phyloP scores from a whole-genome alignment of 192 early-diverging fungal species.

The Funneliformis geosporum region DNA sequence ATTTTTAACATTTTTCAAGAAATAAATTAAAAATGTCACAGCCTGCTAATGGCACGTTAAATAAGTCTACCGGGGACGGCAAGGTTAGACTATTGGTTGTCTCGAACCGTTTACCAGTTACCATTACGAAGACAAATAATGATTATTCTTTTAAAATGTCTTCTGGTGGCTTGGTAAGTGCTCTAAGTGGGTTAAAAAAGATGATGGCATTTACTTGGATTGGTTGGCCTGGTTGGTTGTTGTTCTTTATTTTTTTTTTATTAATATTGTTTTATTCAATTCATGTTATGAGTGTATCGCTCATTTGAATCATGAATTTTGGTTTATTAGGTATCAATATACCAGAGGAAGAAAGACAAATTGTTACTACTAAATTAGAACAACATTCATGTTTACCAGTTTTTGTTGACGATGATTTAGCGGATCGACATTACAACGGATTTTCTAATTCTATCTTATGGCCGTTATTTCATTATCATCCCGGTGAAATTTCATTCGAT shows the following conservation, averaged over 20 bases:
- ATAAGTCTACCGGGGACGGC: not conserved
- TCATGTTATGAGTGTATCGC: no score
- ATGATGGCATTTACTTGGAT: conserved; percentile 98
- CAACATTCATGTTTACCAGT: conserved; percentile 90
- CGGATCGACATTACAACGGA: conserved; percentile 97
- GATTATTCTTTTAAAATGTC: conserved; percentile 75
- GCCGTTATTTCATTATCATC: conserved; percentile 99
- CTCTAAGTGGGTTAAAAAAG: conserved; percentile 89
- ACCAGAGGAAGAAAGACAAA: conserved; percentile 72
- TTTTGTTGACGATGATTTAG: conserved; percentile 90
- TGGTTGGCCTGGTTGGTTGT: conserved; percentile 88
- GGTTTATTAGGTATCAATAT: conserved; percentile 71
- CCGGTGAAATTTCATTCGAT: conserved; percentile 96
- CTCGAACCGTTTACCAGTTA: conserved; percentile 96
- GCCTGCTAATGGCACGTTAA: not conserved
- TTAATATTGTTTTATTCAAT: not conserved
- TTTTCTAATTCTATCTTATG: conserved; percentile 99
- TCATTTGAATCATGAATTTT: not conserved
- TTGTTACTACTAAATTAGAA: conserved; percentile 68
- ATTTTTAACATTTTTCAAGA: no score
- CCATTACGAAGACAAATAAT: conserved; percentile 66
- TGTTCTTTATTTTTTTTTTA: conserved; percentile 7
- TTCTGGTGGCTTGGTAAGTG: conserved; percentile 94
- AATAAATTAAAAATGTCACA: not conserved
- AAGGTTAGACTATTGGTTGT: conserved; percentile 80